These are phyloP conservation scores for Mycena sanguinolenta DNA, from an alignment of 768 basidiomycete genomes.

Conservation along the genomic window DNA sequence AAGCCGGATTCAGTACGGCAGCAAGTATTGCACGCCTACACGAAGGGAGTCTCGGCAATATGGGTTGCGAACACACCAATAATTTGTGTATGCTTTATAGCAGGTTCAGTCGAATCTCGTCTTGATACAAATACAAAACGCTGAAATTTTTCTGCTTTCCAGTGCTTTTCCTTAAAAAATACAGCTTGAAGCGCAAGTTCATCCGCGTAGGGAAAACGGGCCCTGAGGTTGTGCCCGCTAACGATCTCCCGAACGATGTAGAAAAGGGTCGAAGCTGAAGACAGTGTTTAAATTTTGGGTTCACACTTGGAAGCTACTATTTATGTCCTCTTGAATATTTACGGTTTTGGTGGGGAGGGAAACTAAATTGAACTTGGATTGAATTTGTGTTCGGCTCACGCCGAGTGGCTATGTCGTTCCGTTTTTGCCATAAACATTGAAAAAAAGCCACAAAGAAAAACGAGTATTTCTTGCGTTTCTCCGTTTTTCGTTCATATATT, in stretches of 20 bases:
- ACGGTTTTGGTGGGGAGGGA: no score
- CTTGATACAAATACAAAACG: not conserved
- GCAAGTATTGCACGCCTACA: conserved; percentile 32
- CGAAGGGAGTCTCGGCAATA: conserved; percentile 31
- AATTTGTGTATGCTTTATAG: conserved; percentile 25
- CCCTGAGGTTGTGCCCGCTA: conserved; percentile 11
- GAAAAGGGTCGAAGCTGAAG: conserved; percentile 16
- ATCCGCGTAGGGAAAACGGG: conserved; percentile 24
- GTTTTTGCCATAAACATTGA: no score
- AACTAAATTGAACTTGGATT: no score
- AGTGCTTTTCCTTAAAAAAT: conserved; percentile 37
- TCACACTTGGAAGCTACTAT: no score
- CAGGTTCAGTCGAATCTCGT: conserved; percentile 7
- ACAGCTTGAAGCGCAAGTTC: conserved; percentile 35
- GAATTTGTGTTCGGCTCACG: no score
- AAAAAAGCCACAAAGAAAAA: no score
- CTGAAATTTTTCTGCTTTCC: not conserved
- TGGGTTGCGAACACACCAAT: conserved; percentile 35
- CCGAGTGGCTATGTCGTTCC: no score
- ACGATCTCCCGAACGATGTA: not conserved
- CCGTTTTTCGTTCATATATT: no score
- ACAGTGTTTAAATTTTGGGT: no score
- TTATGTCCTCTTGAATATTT: no score
- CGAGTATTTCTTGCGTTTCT: no score
- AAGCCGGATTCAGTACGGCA: conserved; percentile 30